phyloP scores from a whole-genome alignment of 345 rosid species.

The Lumnitzera racemosa region DNA sequence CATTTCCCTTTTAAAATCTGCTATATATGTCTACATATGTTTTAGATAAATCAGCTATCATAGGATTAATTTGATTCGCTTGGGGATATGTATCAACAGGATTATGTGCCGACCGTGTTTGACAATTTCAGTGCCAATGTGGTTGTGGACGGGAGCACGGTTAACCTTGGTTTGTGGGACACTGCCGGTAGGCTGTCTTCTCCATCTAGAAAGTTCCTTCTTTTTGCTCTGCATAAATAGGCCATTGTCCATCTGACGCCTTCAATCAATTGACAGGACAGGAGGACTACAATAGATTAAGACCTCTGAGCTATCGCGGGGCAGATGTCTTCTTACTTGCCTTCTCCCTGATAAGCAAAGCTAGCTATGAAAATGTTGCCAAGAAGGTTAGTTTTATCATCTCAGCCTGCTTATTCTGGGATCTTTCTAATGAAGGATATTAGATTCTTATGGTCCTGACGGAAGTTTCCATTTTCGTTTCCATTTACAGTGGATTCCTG shows the following conservation, averaged over 20 bases:
- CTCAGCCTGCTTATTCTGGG: not conserved
- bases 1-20: too few relatives aligned
- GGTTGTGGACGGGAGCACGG: conserved; percentile 9
- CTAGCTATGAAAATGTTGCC: conserved; percentile 83
- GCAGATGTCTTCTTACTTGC: conserved; percentile 90
- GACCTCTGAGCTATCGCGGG: conserved; percentile 91
- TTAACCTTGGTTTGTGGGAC: conserved; percentile 8
- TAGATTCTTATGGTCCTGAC: conserved; percentile 7
- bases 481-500: conserved; percentile 83
- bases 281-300: conserved; percentile 84
- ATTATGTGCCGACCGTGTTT: conserved; percentile 6
- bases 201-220: too few relatives aligned
- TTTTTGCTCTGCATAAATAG: too few relatives aligned
- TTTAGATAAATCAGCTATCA: too few relatives aligned
- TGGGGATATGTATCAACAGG: too few relatives aligned
- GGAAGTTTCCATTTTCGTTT: conserved; percentile 12
- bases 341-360: conserved; percentile 88
- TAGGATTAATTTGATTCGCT: too few relatives aligned
- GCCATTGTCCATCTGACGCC: too few relatives aligned
- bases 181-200: conserved; percentile 3
- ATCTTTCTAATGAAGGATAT: conserved; percentile 2
- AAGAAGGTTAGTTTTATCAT: conserved; percentile 46
- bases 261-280: conserved; percentile 44
- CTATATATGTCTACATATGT: too few relatives aligned
- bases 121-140: conserved; percentile 9